phyloP scores from a whole-genome alignment of 805 yeast genomes.

The Wickerhamiella allomyrinae region DNA sequence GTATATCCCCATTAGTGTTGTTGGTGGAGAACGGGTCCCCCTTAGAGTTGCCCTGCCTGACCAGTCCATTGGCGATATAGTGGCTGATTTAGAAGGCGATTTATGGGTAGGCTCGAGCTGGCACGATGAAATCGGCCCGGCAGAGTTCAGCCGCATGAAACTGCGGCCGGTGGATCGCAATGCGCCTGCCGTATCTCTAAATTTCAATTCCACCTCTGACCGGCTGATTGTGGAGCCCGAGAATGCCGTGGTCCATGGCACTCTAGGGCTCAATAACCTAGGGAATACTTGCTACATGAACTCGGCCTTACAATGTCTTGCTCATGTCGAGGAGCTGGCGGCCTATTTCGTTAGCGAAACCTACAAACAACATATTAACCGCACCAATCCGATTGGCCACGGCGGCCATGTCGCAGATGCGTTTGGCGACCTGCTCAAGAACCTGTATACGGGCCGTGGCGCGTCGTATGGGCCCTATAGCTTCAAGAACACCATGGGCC shows the following conservation, averaged over 20 bases:
- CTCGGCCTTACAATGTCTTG: conserved; percentile 79
- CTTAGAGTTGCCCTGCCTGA: background rate
- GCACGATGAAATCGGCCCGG: background rate
- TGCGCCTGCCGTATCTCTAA: conserved; percentile 1
- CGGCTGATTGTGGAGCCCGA: conserved; percentile 32
- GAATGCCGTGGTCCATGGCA: conserved; percentile 67
- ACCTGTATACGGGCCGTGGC: conserved; percentile 31
- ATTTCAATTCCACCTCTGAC: conserved; percentile 4
- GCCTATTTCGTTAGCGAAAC: conserved; percentile 51
- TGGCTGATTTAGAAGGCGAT: background rate
- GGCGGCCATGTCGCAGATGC: conserved; percentile 66
- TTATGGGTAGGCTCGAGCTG: background rate
- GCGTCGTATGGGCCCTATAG: conserved; percentile 47
- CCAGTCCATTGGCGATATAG: background rate
- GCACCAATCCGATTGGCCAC: conserved; percentile 71
- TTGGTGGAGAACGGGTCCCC: background rate
- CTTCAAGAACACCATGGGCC: conserved; percentile 67
- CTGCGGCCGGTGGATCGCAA: background rate
- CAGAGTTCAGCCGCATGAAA: background rate
- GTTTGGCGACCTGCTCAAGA: conserved; percentile 55
- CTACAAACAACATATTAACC: conserved; percentile 53
- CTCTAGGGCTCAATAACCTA: conserved; percentile 71
- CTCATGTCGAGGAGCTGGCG: conserved; percentile 69
- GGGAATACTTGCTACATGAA: conserved; percentile 93
- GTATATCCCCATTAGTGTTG: conserved; percentile 4